These are phyloP conservation scores for Monosporascus cannonballus DNA, from an alignment of 2,329 filamentous ascomycete species.

Conservation along the genomic window DNA sequence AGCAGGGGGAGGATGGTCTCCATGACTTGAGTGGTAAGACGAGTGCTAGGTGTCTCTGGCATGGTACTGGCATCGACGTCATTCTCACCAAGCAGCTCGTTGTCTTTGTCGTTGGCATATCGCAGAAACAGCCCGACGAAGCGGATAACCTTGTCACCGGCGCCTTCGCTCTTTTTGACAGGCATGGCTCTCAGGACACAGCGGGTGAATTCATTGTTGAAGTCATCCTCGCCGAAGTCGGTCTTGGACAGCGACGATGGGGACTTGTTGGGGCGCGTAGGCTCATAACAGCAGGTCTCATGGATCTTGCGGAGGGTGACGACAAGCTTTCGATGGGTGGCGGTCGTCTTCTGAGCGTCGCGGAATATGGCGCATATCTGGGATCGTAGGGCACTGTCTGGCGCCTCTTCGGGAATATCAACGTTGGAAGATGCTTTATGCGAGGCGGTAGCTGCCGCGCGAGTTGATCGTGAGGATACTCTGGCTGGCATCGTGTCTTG, in stretches of 20 bases:
- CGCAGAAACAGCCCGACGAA: constrained; percentile 86
- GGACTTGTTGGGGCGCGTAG: constrained; percentile 43
- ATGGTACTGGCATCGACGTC: constrained; percentile 65
- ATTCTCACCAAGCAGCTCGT: constrained; percentile 58
- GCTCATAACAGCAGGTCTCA: constrained; percentile 71
- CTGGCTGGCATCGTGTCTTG: constrained; percentile 41
- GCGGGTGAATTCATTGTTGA: constrained; percentile 78
- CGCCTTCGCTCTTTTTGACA: constrained; percentile 86
- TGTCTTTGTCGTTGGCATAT: constrained; percentile 64
- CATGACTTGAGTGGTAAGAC: constrained; percentile 70
- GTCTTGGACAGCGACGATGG: constrained; percentile 41
- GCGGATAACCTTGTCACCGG: constrained; percentile 76
- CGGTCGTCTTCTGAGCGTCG: constrained; percentile 83
- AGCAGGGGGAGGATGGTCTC: constrained; percentile 70
- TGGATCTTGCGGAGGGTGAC: constrained; percentile 87
- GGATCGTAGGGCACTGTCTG: constrained; percentile 62
- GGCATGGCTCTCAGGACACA: constrained; percentile 77
- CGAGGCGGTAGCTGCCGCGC: constrained; percentile 36
- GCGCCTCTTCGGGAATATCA: constrained; percentile 65
- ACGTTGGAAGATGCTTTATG: constrained; percentile 34
- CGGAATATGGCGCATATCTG: constrained; percentile 69
- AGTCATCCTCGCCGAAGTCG: constrained; percentile 77
- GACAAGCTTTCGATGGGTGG: constrained; percentile 82
- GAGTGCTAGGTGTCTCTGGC: constrained; percentile 76
- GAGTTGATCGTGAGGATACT: constrained; percentile 39